Conservation (phyloP, 805 yeast genomes). For the Candida insectalens region DNA sequence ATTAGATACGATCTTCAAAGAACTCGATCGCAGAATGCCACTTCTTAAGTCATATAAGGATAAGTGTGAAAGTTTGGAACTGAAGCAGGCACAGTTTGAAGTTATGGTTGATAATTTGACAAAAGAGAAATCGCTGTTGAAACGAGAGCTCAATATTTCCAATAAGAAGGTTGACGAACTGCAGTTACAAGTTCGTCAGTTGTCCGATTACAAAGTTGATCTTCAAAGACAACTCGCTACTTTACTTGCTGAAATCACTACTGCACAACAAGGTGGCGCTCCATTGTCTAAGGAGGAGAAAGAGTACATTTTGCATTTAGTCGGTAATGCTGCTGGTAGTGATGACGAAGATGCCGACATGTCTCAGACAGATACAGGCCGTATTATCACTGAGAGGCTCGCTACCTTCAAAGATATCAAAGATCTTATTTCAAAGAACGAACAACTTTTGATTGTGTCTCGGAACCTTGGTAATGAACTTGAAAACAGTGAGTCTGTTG, state of each 20-base stretch:
- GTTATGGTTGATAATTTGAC: slow-evolving; percentile 44
- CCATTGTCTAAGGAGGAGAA: slow-evolving; percentile 51
- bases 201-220: slow-evolving; percentile 56
- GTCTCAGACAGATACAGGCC: slow-evolving; percentile 72
- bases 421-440: slow-evolving; percentile 67
- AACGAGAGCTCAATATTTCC: slow-evolving; percentile 13
- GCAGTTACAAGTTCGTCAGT: slow-evolving; percentile 34
- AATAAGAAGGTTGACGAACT: slow-evolving; percentile 29
- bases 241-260: slow-evolving; percentile 55
- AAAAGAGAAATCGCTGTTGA: slow-evolving; percentile 27
- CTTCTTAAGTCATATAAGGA: slow-evolving; percentile 56
- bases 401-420: slow-evolving; percentile 57
- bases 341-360: slow-evolving; percentile 18
- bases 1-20: slow-evolving; percentile 61
- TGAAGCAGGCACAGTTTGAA: slow-evolving; percentile 45
- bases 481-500: slow-evolving; percentile 53
- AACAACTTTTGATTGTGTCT: slow-evolving; percentile 57
- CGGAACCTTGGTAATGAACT: slow-evolving; percentile 65
- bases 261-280: slow-evolving; percentile 48
- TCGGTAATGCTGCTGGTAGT: slow-evolving; percentile 18
- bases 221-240: slow-evolving; percentile 76
- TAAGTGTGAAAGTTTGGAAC: slow-evolving; percentile 45
- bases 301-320: slow-evolving; percentile 49
- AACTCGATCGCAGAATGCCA: slow-evolving; percentile 74
- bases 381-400: slow-evolving; percentile 61